These are phyloP conservation scores for Anisodus tanguticus DNA, from an alignment of 257 asterid genomes.

Conservation along the genomic window DNA sequence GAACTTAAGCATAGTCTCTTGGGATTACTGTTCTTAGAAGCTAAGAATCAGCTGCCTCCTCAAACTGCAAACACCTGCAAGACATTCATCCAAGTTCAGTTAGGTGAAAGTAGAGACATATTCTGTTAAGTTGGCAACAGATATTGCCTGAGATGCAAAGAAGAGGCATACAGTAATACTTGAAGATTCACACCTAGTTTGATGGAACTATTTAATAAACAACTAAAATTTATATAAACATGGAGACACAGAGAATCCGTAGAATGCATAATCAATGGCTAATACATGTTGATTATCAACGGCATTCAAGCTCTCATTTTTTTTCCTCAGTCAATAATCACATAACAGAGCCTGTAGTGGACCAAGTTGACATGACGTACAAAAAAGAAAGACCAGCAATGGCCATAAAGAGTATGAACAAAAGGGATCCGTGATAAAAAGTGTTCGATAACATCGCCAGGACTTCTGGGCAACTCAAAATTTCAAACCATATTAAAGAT, in stretches of 20 bases:
- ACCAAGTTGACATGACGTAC: conserved; percentile 6
- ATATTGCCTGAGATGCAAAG: conserved; percentile 15
- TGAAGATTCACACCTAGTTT: conserved; percentile 16
- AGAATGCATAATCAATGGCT: neutral
- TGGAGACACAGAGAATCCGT: conserved; percentile 6
- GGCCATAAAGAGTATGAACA: neutral
- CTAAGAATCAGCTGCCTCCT: conserved; percentile 26
- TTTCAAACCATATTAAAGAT: neutral
- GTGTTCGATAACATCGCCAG: neutral
- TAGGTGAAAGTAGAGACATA: conserved; percentile 25
- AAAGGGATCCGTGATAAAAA: neutral
- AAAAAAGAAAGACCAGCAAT: neutral
- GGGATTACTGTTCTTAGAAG: conserved; percentile 25
- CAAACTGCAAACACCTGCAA: conserved; percentile 18
- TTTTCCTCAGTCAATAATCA: conserved; percentile 24
- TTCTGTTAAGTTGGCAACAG: neutral
- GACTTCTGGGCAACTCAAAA: neutral
- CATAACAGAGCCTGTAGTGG: neutral
- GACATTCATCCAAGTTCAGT: conserved; percentile 19
- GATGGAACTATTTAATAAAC: neutral
- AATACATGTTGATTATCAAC: conserved; percentile 12
- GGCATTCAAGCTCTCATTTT: neutral
- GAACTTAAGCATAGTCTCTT: conserved; percentile 20
- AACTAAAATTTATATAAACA: neutral
- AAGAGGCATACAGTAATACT: neutral